Evolutionary conservation across 2,329 filamentous ascomycete species (phyloP).

Genomic region (Talaromyces sp.): DNA sequence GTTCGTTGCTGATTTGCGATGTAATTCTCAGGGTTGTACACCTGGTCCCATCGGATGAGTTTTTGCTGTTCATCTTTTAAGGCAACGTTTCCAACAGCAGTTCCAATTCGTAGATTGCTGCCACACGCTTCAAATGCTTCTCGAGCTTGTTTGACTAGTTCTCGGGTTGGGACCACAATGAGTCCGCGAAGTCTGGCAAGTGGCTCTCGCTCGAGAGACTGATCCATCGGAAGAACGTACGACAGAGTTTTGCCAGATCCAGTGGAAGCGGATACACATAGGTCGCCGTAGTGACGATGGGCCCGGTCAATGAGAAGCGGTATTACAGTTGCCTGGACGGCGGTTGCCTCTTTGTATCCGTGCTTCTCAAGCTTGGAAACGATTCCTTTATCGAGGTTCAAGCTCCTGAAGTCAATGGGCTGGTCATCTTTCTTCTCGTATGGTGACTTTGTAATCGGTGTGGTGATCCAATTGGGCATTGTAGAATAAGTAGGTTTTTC

Average conservation of each 20-base stretch:
- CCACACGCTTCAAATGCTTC: slow-evolving; percentile 72
- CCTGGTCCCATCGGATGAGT: slow-evolving; percentile 60
- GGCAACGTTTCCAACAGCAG: slow-evolving; percentile 75
- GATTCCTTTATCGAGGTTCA: slow-evolving; percentile 60
- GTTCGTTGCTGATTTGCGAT: slow-evolving; percentile 40
- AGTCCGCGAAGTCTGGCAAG: slow-evolving; percentile 70
- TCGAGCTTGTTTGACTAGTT: slow-evolving; percentile 81
- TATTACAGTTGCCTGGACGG: slow-evolving; percentile 74
- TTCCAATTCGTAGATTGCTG: slow-evolving; percentile 68
- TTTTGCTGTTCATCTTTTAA: slow-evolving; percentile 61
- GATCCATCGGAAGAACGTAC: slow-evolving; percentile 81
- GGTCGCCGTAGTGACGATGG: slow-evolving; percentile 63
- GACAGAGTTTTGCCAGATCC: slow-evolving; percentile 94
- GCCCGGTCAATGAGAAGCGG: slow-evolving; percentile 70
- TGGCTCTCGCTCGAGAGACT: slow-evolving; percentile 62
- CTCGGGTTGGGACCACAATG: slow-evolving; percentile 84
- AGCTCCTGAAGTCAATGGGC: slow-evolving; percentile 54
- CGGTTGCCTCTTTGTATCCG: slow-evolving; percentile 67
- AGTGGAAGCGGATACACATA: slow-evolving; percentile 88
- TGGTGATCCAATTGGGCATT: slow-evolving; percentile 74
- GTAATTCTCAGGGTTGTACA: slow-evolving; percentile 64
- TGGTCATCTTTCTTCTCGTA: slow-evolving; percentile 41
- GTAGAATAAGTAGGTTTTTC: slow-evolving; percentile 68
- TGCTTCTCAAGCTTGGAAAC: slow-evolving; percentile 62
- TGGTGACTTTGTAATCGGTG: slow-evolving; percentile 65